Evolutionary conservation across 305 asterid genomes (phyloP).

Genomic region (Solanum hybrid): DNA sequence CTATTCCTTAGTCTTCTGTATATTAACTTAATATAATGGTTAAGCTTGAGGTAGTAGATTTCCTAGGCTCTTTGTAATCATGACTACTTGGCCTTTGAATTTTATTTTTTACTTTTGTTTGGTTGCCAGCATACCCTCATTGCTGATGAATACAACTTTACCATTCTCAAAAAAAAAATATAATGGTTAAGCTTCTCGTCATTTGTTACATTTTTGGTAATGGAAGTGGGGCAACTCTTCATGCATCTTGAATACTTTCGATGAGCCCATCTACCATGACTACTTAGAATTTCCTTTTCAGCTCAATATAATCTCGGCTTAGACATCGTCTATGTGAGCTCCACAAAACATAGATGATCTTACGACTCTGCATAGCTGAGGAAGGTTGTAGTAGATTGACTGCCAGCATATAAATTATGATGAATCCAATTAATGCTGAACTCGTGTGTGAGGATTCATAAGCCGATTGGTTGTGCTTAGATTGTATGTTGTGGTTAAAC

Average conservation of each 20-base stretch:
- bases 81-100: too few species aligned
- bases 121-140: too few species aligned
- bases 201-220: neutral
- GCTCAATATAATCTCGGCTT: neutral
- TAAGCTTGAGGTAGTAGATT: neutral
- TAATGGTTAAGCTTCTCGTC: neutral
- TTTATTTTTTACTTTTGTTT: too few species aligned
- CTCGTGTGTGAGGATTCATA: neutral
- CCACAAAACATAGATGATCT: neutral
- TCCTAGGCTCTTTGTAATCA: too few species aligned
- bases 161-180: too few species aligned
- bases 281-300: neutral
- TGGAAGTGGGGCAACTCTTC: neutral
- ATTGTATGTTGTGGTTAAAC: neutral
- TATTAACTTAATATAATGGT: neutral
- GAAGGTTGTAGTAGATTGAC: neutral
- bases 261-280: neutral
- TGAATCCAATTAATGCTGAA: neutral
- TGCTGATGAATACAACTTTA: too few species aligned
- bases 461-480: neutral
- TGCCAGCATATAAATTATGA: neutral
- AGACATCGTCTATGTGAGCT: neutral
- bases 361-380: neutral
- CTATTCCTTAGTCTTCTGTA: neutral
- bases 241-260: neutral